Base-by-base conservation (phyloP, 805 yeast genomes). In the Saccharomyces eubayanus region DNA sequence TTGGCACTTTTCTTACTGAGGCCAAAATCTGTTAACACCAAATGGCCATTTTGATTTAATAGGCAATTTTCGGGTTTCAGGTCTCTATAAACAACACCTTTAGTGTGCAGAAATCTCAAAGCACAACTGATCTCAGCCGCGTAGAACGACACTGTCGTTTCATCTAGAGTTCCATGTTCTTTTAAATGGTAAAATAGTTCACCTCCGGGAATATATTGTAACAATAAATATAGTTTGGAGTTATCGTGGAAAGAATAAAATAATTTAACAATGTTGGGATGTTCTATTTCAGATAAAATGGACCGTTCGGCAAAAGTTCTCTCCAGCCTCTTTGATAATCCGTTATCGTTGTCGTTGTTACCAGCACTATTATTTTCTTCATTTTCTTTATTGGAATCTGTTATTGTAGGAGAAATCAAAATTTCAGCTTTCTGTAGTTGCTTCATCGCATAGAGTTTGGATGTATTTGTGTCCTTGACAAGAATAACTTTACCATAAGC, bases 191-290 rank as follows among this genome's bases (percentile, higher is more conserved):
- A 71, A 51, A 75, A 89, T 40, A 89, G 69, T 66, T 89, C 97
- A 27, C 97, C 96, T 6, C 97, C 97, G 51, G 88, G 91, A 16
- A 91, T 82, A 65, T 86, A 89, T 66, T 89, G 95, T 48, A 89
- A 68, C 30, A 88, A 75, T 47, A 89, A 65, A 64, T 89, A 90
- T 36, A 90, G 79, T 64, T 86, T 87, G 51, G 82, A 79, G 53
- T 78, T 72, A 63, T 90, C 96, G 69, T 90, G 97, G 57, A 89
- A 78, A 0, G 96, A 91, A 62, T 87, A 89, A 64, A 79, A 88
- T 27, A 89, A 73, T 66, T 85, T 85, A 24, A 89, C 96, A 55
- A 89, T 87, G 62, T 85, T 86, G 0, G 90, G 89, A 68, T 89
- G 96, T 47, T 83, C 77, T 36, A 87, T 81, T 29, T 79, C 77